Conservation (phyloP, 768 basidiomycete species). For the Mycena filopes region DNA sequence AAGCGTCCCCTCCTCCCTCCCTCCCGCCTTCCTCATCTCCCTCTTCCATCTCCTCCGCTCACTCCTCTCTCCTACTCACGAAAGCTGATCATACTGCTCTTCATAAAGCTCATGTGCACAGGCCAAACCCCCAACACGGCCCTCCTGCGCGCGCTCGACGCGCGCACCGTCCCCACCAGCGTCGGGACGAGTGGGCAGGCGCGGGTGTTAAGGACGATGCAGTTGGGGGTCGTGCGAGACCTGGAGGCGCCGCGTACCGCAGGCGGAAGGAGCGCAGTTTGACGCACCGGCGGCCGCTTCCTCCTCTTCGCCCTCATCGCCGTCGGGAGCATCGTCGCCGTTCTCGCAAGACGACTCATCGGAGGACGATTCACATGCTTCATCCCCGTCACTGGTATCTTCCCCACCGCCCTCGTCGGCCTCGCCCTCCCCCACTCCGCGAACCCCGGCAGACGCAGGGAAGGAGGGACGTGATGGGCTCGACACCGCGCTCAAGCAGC, state of each 20-base stretch:
- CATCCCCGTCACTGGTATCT: slow-evolving; percentile 19
- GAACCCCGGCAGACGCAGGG: not conserved
- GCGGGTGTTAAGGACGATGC: slow-evolving; percentile 63
- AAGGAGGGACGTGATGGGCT: slow-evolving; percentile 10
- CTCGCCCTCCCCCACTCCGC: not conserved
- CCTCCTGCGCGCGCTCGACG: slow-evolving; percentile 55
- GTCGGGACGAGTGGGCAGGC: slow-evolving; percentile 51
- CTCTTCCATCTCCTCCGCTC: slow-evolving; percentile 5
- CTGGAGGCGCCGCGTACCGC: too few relatives aligned
- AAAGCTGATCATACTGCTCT: too few relatives aligned
- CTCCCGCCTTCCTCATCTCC: too few relatives aligned
- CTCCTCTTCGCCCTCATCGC: too few relatives aligned
- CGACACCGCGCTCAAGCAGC: slow-evolving; percentile 35
- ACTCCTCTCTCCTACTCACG: too few relatives aligned
- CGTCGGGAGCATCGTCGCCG: too few relatives aligned
- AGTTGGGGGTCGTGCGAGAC: slow-evolving; percentile 51
- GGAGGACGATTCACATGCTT: too few relatives aligned
- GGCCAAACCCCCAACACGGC: slow-evolving; percentile 69
- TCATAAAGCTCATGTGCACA: slow-evolving; percentile 63
- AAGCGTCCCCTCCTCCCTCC: too few relatives aligned
- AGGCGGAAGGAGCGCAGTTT: too few relatives aligned
- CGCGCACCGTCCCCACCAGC: slow-evolving; percentile 51
- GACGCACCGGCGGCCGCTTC: too few relatives aligned
- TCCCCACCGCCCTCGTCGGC: not conserved
- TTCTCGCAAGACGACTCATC: too few relatives aligned